Evolutionary conservation across 805 yeast genomes (phyloP).

Genomic region (Wickerhamomyces chaumierensis): DNA sequence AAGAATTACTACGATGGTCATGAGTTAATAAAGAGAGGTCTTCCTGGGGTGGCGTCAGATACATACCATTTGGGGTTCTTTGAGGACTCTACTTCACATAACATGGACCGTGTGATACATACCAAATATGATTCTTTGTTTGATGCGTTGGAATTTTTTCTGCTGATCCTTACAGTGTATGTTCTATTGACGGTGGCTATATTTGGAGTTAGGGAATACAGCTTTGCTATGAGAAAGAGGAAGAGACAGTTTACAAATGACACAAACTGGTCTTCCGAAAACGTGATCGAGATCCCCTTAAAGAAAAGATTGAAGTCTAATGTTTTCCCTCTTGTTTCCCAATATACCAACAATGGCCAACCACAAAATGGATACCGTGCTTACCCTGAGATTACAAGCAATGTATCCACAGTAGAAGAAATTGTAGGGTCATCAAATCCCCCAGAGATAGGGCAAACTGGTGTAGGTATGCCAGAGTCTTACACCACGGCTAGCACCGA

Average conservation of each 20-base stretch:
- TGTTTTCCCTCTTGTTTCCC: slow-evolving; percentile 1
- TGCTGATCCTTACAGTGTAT: neutral
- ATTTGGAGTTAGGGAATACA: slow-evolving; percentile 21
- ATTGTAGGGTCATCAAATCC: too few relatives aligned
- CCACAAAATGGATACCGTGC: slow-evolving; percentile 8
- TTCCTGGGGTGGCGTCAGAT: neutral
- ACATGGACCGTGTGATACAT: neutral
- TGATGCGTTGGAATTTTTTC: neutral
- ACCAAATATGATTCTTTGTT: neutral
- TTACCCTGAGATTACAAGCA: slow-evolving; percentile 9
- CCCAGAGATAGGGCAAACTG: too few relatives aligned
- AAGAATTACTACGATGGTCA: too few relatives aligned
- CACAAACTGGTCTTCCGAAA: slow-evolving; percentile 11
- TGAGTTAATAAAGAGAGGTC: neutral
- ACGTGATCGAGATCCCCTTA: neutral
- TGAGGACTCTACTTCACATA: neutral
- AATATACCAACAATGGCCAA: neutral
- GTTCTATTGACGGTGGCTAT: slow-evolving; percentile 6
- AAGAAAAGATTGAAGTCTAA: neutral
- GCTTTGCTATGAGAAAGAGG: slow-evolving; percentile 10
- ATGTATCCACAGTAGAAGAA: too few relatives aligned
- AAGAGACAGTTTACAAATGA: slow-evolving; percentile 11
- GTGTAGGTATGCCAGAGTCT: too few relatives aligned
- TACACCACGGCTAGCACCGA: neutral
- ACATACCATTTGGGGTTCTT: neutral